A percentile compares a stretch with the other conserved stretches of the same genome.
These are phyloP conservation scores for Digitaria exilis DNA, from an alignment of 202 grass and related monocot species.

Conservation along the genomic window DNA sequence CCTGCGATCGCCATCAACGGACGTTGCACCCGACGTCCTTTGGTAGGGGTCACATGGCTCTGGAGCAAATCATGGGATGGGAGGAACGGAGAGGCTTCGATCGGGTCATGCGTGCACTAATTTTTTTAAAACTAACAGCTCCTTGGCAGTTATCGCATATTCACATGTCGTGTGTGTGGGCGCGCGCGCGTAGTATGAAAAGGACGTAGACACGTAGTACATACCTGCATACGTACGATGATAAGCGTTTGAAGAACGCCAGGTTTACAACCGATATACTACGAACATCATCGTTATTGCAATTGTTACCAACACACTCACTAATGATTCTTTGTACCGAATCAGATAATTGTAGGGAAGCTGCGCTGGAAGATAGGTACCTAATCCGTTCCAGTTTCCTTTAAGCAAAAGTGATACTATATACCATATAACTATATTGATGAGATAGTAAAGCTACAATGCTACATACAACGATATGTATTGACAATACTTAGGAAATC, in stretches of 20 bases:
- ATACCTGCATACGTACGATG: background rate
- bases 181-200: background rate
- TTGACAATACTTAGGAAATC: background rate
- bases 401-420: background rate
- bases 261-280: constrained; percentile 19
- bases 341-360: background rate
- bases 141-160: constrained; percentile 20
- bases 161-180: background rate
- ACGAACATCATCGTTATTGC: background rate
- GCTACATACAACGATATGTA: background rate
- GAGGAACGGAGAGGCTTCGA: constrained; percentile 17
- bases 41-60: constrained; percentile 47
- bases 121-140: constrained; percentile 5
- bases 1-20: constrained; percentile 20
- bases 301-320: constrained; percentile 32
- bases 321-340: background rate
- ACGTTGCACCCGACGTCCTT: constrained; percentile 31
- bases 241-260: background rate
- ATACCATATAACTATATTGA: background rate
- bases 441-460: background rate
- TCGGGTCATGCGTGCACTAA: constrained; percentile 1
- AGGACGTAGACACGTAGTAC: background rate
- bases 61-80: constrained; percentile 47
- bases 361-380: constrained; percentile 1
- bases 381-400: constrained; percentile 13